Conservation (phyloP, 2,329 filamentous ascomycete species). For the Xylaria sp. region DNA sequence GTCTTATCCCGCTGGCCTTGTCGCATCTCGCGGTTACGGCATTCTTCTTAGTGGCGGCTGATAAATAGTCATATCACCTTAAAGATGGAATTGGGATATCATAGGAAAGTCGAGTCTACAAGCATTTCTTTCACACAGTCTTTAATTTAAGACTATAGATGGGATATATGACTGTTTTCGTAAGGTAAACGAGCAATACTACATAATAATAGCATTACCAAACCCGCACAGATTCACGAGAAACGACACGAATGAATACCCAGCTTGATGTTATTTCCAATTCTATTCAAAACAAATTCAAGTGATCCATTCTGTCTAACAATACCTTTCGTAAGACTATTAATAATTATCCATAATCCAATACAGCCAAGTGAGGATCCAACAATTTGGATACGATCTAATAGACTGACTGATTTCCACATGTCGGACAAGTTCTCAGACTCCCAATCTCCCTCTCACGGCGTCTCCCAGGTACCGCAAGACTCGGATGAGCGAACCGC, state of each 20-base stretch:
- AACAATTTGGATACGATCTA: background rate
- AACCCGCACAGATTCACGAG: background rate
- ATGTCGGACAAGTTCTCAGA: slow-evolving; percentile 12
- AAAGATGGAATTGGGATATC: too few species aligned
- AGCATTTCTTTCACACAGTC: too few species aligned
- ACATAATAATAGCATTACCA: background rate
- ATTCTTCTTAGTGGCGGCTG: too few species aligned
- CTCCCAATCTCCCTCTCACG: slow-evolving; percentile 10
- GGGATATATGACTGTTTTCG: background rate
- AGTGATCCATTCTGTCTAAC: slow-evolving; percentile 8
- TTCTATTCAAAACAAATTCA: background rate
- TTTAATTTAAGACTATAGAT: background rate
- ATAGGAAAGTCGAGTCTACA: too few species aligned
- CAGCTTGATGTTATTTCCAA: background rate
- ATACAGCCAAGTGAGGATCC: background rate
- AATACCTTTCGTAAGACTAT: background rate
- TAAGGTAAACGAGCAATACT: background rate
- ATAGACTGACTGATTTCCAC: slow-evolving; percentile 6
- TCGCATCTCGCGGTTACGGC: background rate
- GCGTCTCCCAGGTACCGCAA: slow-evolving; percentile 27
- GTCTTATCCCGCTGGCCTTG: background rate
- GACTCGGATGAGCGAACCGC: slow-evolving; percentile 16
- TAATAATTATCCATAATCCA: background rate
- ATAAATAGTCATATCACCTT: too few species aligned
- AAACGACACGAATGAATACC: background rate